Base-by-base conservation (phyloP, 306 rosid species). In the Potentilla sterilis region DNA sequence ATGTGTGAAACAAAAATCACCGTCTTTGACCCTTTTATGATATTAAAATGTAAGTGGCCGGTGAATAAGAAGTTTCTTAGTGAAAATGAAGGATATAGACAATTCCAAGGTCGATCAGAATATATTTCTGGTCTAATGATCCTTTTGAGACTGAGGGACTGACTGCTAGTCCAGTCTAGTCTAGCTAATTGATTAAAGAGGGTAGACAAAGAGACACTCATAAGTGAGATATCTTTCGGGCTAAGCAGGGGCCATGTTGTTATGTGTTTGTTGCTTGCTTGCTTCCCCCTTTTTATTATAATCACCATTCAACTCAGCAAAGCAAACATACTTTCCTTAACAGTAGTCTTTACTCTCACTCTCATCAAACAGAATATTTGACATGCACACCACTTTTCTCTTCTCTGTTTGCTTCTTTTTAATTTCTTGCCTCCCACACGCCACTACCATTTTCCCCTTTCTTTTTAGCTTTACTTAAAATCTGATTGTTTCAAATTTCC, bases 301-400 rank as follows among this genome's bases (percentile, higher is more conserved):
- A 63, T 63, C 68, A 63, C 38, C 38, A 58, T 58, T 58, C 65
- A 2, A 8, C 65, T 78, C 67, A 87, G 64, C 67, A 86, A 87
- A 88, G 86, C 83, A 77, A 75, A 75, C 87, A 78, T 71, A 82
- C 88, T 82, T 82, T 83, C 82, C 83, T 80, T 73, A 64, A 67
- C 44, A 34, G 51, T 40, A 52, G 44, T 37, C 37, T 37, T 63
- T 70, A 40, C 81, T 65, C 64, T 80, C 40, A 46, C 40, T 41
- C 44, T 41, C 51, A 47, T 79, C 78, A 85, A 78, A n/a, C 48
- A 78, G 76, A 83, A 84, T 85, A 75, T 77, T 78, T 85, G 75
- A 75, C 28, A 19, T 47, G 18, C 28, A 21, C n/a, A 49, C 28
- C 28, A 28, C 28, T 28, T 28, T 28, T 28, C 28, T 28, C 28